These are phyloP conservation scores for Syncephalastrum racemosum DNA, from an alignment of 371 early-diverging fungal species.

Conservation along the genomic window DNA sequence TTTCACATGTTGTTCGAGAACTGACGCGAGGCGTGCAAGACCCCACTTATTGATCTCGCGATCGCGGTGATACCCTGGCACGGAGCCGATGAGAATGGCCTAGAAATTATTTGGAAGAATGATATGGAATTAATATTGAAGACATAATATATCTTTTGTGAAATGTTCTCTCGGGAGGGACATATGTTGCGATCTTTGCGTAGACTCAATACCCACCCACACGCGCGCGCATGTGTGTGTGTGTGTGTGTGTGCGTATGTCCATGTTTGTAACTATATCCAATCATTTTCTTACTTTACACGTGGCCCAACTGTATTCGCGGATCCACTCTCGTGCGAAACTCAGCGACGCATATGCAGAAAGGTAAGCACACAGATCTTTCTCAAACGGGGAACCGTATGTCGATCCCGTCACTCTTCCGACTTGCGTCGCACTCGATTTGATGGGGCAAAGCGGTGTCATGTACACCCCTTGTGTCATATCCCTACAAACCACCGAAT, in stretches of 20 bases:
- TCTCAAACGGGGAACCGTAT: conserved; percentile 49
- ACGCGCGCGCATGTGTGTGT: too few relatives aligned
- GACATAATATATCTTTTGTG: too few relatives aligned
- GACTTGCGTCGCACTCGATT: conserved; percentile 15
- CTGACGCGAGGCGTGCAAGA: conserved; percentile 36
- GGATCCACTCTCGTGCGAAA: conserved; percentile 22
- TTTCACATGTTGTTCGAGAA: conserved; percentile 35
- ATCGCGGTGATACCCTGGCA: conserved; percentile 26
- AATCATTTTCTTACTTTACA: conserved; percentile 22
- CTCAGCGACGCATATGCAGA: conserved; percentile 36
- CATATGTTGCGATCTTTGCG: too few relatives aligned
- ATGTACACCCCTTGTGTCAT: conserved; percentile 60
- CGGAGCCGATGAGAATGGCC: conserved; percentile 27
- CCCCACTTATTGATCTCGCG: conserved; percentile 49
- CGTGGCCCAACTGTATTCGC: conserved; percentile 48
- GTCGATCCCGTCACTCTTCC: conserved; percentile 19
- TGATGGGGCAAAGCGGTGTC: conserved; percentile 36
- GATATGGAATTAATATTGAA: too few relatives aligned
- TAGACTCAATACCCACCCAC: too few relatives aligned
- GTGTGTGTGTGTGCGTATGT: neutral
- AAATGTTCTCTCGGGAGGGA: too few relatives aligned
- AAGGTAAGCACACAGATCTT: conserved; percentile 49
- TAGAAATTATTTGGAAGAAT: neutral
- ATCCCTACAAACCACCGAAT: conserved; percentile 21
- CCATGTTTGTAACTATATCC: too few relatives aligned